phyloP scores from a whole-genome alignment of 2,329 filamentous ascomycete genomes.

The Penicillium sp. region DNA sequence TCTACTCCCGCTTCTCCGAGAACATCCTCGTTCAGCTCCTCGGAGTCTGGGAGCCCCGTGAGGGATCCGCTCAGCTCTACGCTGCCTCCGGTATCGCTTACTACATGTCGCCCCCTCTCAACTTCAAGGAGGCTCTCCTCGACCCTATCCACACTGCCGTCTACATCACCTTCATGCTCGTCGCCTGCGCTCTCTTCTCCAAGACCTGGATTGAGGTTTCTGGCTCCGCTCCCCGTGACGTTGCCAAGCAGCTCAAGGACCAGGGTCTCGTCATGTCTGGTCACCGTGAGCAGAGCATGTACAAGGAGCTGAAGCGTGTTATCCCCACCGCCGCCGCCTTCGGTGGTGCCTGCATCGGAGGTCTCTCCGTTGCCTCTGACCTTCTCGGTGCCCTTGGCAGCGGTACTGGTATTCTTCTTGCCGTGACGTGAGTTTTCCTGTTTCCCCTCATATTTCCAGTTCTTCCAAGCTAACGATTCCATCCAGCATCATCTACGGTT shows the following conservation, averaged over 20 bases:
- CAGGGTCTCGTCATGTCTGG: slow-evolving; percentile 99
- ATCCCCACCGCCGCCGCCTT: slow-evolving; percentile 98
- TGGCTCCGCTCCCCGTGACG: slow-evolving; percentile 93
- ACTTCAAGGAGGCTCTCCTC: slow-evolving; percentile 94
- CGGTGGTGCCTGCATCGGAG: slow-evolving; percentile 98
- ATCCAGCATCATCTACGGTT: slow-evolving; percentile 92
- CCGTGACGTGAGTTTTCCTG: slow-evolving; percentile 79
- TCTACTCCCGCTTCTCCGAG: slow-evolving; percentile 98
- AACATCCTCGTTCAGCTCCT: slow-evolving; percentile 97
- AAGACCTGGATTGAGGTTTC: slow-evolving; percentile 99
- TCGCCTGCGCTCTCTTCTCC: slow-evolving; percentile 96
- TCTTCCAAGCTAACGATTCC: slow-evolving; percentile 31
- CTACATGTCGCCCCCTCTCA: slow-evolving; percentile 98
- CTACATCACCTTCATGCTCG: slow-evolving; percentile 97
- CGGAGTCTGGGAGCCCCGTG: slow-evolving; percentile 97
- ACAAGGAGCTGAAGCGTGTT: slow-evolving; percentile 99
- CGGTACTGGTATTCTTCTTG: slow-evolving; percentile 95
- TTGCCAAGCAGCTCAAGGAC: slow-evolving; percentile 99
- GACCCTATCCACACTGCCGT: slow-evolving; percentile 95
- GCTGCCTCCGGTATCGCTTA: slow-evolving; percentile 93
- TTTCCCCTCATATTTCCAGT: neutral
- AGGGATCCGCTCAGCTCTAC: slow-evolving; percentile 90
- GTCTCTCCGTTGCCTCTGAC: slow-evolving; percentile 91
- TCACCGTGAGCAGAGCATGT: slow-evolving; percentile 99
- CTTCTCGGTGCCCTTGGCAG: slow-evolving; percentile 93